Evolutionary conservation across 2,329 filamentous ascomycete species (phyloP).

Genomic region (Aureobasidium sp.): DNA sequence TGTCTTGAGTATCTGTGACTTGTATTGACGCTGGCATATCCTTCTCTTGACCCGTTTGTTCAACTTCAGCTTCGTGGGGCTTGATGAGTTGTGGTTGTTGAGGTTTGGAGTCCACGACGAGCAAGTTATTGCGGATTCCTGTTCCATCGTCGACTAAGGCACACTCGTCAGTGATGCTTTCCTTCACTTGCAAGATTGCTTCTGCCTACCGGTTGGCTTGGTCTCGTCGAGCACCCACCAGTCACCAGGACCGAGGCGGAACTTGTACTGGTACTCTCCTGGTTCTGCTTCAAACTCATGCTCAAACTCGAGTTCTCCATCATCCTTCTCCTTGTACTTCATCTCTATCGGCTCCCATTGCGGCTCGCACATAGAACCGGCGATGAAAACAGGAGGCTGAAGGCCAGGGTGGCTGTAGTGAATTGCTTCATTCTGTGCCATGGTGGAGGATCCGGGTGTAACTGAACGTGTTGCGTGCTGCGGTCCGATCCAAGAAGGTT

Average conservation of each 20-base stretch:
- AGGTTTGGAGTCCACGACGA: constrained; percentile 28
- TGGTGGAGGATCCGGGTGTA: constrained; percentile 16
- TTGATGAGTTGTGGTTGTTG: neutral
- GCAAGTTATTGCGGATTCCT: constrained; percentile 50
- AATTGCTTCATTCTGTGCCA: constrained; percentile 46
- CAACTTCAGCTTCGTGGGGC: neutral
- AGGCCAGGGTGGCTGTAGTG: constrained; percentile 55
- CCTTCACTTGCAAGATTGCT: neutral
- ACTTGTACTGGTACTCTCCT: constrained; percentile 66
- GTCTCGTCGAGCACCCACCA: constrained; percentile 65
- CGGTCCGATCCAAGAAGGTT: constrained; percentile 18
- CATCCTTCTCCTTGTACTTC: constrained; percentile 43
- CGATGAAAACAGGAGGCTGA: constrained; percentile 62
- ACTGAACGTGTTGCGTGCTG: neutral
- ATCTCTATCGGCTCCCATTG: constrained; percentile 64
- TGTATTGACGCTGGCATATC: neutral
- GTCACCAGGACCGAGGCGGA: constrained; percentile 58
- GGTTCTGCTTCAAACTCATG: constrained; percentile 50
- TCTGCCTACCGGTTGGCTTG: constrained; percentile 49
- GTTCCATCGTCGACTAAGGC: constrained; percentile 42
- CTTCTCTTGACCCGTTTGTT: neutral
- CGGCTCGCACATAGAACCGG: constrained; percentile 60
- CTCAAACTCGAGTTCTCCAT: constrained; percentile 50
- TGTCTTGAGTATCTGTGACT: neutral
- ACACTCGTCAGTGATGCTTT: neutral